phyloP scores from a whole-genome alignment of 108 stramenopile genomes.

The Poteriospumella lacustris region DNA sequence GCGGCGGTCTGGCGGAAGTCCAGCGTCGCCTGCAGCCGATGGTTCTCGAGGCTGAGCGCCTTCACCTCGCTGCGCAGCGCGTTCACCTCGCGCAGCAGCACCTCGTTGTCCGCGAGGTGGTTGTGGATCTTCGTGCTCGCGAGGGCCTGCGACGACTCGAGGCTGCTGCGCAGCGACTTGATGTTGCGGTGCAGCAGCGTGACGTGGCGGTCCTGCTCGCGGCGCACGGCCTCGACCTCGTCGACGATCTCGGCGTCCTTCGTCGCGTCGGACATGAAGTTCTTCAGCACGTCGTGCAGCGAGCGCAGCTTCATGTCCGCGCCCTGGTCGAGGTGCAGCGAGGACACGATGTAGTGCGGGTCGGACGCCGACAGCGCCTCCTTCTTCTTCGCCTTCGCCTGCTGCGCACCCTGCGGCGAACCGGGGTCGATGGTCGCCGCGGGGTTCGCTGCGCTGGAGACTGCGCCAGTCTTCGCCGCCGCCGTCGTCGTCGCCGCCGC shows the following conservation, averaged over 20 bases:
- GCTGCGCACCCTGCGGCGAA: no score
- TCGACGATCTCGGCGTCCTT: not conserved
- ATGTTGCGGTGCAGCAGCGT: not conserved
- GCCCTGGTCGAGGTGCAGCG: no score
- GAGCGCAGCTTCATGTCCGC: not conserved
- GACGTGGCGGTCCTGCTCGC: slow-evolving; percentile 20
- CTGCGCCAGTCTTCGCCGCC: no score
- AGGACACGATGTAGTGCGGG: no score
- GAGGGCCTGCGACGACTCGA: not conserved
- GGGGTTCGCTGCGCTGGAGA: no score
- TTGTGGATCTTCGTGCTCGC: not conserved
- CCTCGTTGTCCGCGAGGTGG: slow-evolving; percentile 16
- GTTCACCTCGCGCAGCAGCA: slow-evolving; percentile 8
- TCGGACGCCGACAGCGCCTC: no score
- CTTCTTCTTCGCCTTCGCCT: no score
- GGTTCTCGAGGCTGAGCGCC: not conserved
- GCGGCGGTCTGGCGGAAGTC: not conserved
- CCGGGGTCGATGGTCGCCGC: no score
- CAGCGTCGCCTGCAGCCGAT: not conserved
- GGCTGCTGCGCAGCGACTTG: not conserved
- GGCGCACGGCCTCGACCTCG: slow-evolving; percentile 2
- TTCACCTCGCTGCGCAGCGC: not conserved
- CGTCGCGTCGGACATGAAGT: no score
- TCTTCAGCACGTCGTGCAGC: slow-evolving; percentile 5
- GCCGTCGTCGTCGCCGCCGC: no score